These are phyloP conservation scores for Acaromyces ingoldii DNA, from an alignment of 1,284 basidiomycete species.

Conservation along the genomic window DNA sequence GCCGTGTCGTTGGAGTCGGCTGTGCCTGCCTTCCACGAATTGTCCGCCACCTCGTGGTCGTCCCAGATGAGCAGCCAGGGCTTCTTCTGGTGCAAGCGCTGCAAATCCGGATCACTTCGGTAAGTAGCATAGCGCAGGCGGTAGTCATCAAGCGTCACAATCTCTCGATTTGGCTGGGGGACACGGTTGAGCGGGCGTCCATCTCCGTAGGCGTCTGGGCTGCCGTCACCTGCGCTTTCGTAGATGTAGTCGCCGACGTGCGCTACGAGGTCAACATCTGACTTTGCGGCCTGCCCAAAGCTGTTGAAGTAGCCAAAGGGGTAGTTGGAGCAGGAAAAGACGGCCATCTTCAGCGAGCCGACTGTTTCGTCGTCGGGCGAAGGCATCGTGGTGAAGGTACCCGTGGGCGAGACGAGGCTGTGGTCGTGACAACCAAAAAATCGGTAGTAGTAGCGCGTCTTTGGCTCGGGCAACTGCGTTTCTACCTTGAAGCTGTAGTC, in stretches of 20 bases:
- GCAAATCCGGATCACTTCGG: slow-evolving; percentile 30
- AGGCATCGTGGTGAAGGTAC: slow-evolving; percentile 55
- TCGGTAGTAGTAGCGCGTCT: slow-evolving; percentile 62
- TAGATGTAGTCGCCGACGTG: slow-evolving; percentile 64
- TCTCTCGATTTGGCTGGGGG: slow-evolving; percentile 56
- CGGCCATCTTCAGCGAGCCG: slow-evolving; percentile 59
- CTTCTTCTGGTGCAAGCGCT: slow-evolving; percentile 11
- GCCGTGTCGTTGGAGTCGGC: slow-evolving; percentile 63
- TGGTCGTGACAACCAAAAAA: slow-evolving; percentile 58
- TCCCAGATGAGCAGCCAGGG: slow-evolving; percentile 53
- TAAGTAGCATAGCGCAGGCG: slow-evolving; percentile 62
- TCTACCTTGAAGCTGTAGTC: slow-evolving; percentile 63
- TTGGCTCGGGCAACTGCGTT: slow-evolving; percentile 58
- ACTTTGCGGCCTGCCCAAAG: slow-evolving; percentile 61
- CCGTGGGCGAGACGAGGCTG: slow-evolving; percentile 52
- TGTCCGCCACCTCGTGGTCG: slow-evolving; percentile 65
- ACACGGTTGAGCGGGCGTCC: slow-evolving; percentile 47
- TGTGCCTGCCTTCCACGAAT: slow-evolving; percentile 63
- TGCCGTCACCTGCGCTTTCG: slow-evolving; percentile 26
- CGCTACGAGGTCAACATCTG: slow-evolving; percentile 60
- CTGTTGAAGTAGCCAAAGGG: slow-evolving; percentile 64
- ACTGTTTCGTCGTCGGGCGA: slow-evolving; percentile 38
- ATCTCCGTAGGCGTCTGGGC: slow-evolving; percentile 45
- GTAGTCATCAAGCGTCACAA: slow-evolving; percentile 64
- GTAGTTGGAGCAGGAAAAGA: slow-evolving; percentile 63